These are phyloP conservation scores for Fusarium goolgardi DNA, from an alignment of 2,329 filamentous ascomycete genomes.

Conservation along the genomic window DNA sequence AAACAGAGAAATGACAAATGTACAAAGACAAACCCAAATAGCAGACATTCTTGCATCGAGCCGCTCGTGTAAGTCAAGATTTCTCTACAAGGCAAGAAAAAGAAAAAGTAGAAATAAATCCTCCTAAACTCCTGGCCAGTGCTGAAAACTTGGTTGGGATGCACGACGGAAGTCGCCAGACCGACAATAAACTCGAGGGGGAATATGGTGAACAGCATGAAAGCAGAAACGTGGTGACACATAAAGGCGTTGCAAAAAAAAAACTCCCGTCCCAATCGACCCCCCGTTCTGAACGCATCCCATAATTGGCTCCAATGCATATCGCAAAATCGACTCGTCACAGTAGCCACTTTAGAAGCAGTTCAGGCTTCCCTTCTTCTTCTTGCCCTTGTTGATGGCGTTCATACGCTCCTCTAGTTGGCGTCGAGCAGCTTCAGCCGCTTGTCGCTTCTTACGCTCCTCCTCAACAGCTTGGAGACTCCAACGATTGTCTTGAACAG, in stretches of 20 bases:
- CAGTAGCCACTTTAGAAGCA: conserved; percentile 78
- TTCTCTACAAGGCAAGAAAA: conserved; percentile 24
- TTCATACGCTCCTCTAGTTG: conserved; percentile 97
- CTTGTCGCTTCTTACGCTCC: conserved; percentile 90
- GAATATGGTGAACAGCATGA: conserved; percentile 45
- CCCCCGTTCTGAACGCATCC: conserved; percentile 18
- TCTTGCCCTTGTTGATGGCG: conserved; percentile 86
- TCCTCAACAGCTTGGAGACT: conserved; percentile 93
- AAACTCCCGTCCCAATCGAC: conserved; percentile 24
- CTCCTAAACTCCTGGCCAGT: conserved; percentile 50
- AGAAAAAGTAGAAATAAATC: conserved; percentile 30
- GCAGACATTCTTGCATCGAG: conserved; percentile 40
- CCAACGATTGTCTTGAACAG: conserved; percentile 68
- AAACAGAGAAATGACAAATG: conserved; percentile 31
- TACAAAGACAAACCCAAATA: conserved; percentile 37
- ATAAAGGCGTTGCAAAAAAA: conserved; percentile 41
- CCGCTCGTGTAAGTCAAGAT: conserved; percentile 47
- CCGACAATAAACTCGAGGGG: conserved; percentile 43
- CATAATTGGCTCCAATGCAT: conserved; percentile 22
- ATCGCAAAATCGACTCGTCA: conserved; percentile 28
- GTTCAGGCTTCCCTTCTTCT: conserved; percentile 95
- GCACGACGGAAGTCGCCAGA: conserved; percentile 31
- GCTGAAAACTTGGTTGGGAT: conserved; percentile 41
- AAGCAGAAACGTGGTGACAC: conserved; percentile 44
- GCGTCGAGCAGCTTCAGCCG: conserved; percentile 87